phyloP scores from a whole-genome alignment of 2,329 filamentous ascomycete species.

The Trichoderma sp. region DNA sequence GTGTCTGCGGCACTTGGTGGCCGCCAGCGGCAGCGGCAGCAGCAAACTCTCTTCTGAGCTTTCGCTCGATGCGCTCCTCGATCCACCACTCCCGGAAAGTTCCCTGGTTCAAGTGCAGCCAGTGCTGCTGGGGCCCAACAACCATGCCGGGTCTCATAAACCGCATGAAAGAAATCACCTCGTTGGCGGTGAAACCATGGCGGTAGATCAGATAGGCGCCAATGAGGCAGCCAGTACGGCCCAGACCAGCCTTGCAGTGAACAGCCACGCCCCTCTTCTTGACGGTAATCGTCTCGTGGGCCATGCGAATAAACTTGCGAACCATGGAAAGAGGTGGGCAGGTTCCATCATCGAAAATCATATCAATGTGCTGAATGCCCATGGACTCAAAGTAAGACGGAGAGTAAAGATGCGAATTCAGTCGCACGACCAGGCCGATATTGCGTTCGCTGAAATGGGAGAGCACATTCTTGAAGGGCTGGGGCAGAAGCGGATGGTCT shows the following conservation, averaged over 20 bases:
- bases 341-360: constrained; percentile 99
- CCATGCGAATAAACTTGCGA: constrained; percentile 89
- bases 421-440: constrained; percentile 88
- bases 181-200: constrained; percentile 95
- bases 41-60: constrained; percentile 63
- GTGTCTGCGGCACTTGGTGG: constrained; percentile 60
- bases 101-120: constrained; percentile 96
- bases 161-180: constrained; percentile 96
- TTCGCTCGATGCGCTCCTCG: constrained; percentile 79
- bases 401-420: constrained; percentile 95
- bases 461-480: constrained; percentile 94
- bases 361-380: constrained; percentile 94
- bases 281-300: constrained; percentile 90
- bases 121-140: constrained; percentile 97
- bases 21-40: constrained; percentile 41
- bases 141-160: constrained; percentile 99
- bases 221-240: constrained; percentile 93
- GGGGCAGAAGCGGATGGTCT: constrained; percentile 70
- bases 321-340: constrained; percentile 90
- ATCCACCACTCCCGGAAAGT: constrained; percentile 99
- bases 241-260: constrained; percentile 97
- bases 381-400: constrained; percentile 96
- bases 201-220: constrained; percentile 97
- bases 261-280: constrained; percentile 94
- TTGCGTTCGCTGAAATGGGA: constrained; percentile 85